phyloP scores from a whole-genome alignment of 306 rosid genomes.

The Alnus glutinosa region DNA sequence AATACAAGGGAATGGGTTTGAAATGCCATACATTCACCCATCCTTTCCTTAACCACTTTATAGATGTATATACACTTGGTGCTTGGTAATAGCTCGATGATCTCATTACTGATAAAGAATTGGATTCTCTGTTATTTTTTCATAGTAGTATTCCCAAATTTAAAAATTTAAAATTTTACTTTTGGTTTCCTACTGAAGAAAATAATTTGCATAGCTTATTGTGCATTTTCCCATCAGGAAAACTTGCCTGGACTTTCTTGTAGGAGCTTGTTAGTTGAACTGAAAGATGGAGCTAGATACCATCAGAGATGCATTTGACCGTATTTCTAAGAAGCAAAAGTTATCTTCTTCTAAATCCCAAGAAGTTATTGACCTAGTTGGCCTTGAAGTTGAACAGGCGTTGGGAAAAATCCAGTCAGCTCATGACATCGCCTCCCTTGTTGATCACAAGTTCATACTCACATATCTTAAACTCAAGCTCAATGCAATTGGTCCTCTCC shows the following conservation, averaged over 20 bases:
- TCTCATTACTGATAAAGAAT: not conserved
- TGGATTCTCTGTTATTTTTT: not conserved
- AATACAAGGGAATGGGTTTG: not conserved
- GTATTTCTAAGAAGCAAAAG: conserved; percentile 86
- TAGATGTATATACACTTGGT: not conserved
- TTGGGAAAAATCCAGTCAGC: conserved; percentile 55
- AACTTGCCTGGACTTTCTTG: conserved; percentile 34
- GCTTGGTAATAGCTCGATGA: not conserved
- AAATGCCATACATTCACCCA: not conserved
- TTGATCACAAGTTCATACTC: conserved; percentile 59
- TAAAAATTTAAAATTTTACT: not conserved
- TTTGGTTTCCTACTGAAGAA: not conserved
- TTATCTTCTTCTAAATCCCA: conserved; percentile 69
- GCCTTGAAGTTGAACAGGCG: conserved; percentile 64
- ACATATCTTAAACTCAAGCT: conserved; percentile 60
- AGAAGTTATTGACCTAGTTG: conserved; percentile 72
- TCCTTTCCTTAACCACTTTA: not conserved
- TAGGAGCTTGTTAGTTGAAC: conserved; percentile 42
- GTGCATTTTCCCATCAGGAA: conserved; percentile 10
- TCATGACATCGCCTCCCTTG: conserved; percentile 36
- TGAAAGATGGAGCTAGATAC: conserved; percentile 71
- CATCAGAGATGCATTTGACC: conserved; percentile 84
- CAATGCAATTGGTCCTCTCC: conserved; percentile 51
- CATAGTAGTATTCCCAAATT: not conserved
- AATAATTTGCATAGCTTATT: conserved; percentile 10